phyloP scores from a whole-genome alignment of 805 yeast species.

The Lachancea nothofagi region DNA sequence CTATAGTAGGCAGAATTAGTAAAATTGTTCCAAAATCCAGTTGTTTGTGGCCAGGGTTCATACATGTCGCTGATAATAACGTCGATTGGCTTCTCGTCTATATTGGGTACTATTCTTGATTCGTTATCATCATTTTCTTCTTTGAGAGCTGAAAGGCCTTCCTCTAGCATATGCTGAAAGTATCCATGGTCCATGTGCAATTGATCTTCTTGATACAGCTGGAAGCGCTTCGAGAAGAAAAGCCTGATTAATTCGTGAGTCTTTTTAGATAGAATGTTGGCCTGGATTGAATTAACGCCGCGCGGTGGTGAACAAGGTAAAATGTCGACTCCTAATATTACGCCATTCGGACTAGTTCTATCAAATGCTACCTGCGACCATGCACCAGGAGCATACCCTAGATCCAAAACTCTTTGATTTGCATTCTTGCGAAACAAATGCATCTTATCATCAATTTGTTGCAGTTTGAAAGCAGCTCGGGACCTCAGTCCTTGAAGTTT shows the following conservation, averaged over 20 bases:
- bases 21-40: constrained; percentile 53
- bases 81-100: constrained; percentile 45
- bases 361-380: constrained; percentile 83
- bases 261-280: constrained; percentile 65
- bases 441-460: constrained; percentile 66
- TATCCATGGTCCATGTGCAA: constrained; percentile 29
- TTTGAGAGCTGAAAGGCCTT: constrained; percentile 16
- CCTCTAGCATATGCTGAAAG: constrained; percentile 18
- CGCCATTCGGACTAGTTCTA: constrained; percentile 44
- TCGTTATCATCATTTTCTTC: background rate
- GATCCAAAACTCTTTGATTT: constrained; percentile 64
- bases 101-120: constrained; percentile 2
- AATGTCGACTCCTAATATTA: constrained; percentile 76
- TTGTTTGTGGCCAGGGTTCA: constrained; percentile 52
- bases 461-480: constrained; percentile 84
- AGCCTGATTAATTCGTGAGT: constrained; percentile 55
- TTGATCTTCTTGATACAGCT: constrained; percentile 32
- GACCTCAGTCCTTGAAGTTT: constrained; percentile 58
- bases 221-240: constrained; percentile 38
- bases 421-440: constrained; percentile 43
- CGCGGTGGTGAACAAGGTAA: constrained; percentile 71
- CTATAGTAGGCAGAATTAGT: constrained; percentile 77
- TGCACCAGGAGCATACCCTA: constrained; percentile 93
- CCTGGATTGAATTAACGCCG: constrained; percentile 80
- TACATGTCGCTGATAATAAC: constrained; percentile 78